These are phyloP conservation scores for Asterionellopsis glacialis DNA, from an alignment of 108 stramenopile species.

Conservation along the genomic window DNA sequence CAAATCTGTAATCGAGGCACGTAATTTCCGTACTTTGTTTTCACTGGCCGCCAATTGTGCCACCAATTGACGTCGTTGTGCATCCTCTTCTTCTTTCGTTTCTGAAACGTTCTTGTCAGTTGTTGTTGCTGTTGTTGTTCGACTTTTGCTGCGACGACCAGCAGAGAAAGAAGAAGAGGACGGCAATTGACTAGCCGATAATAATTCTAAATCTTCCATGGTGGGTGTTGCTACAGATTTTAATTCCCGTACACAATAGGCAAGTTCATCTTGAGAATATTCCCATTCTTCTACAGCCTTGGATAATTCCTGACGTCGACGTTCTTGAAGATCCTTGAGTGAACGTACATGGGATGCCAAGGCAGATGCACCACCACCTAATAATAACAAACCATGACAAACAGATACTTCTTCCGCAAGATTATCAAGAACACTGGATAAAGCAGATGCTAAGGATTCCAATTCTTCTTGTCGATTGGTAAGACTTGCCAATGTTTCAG, in stretches of 20 bases:
- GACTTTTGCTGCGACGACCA: too few species aligned
- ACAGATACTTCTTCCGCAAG: constrained; percentile 70
- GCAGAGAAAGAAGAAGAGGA: too few species aligned
- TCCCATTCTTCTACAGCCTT: constrained; percentile 37
- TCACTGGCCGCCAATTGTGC: constrained; percentile 45
- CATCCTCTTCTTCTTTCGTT: constrained; percentile 9
- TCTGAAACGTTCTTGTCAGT: background rate
- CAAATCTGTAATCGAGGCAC: constrained; percentile 65
- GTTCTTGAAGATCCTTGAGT: constrained; percentile 44
- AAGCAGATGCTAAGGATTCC: constrained; percentile 32
- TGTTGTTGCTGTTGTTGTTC: too few species aligned
- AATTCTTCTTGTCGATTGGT: constrained; percentile 48
- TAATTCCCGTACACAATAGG: constrained; percentile 22
- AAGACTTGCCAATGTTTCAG: constrained; percentile 21
- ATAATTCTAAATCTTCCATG: background rate
- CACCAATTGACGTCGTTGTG: constrained; percentile 22
- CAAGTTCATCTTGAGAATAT: constrained; percentile 58
- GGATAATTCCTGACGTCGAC: constrained; percentile 28
- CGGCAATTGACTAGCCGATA: background rate
- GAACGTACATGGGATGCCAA: constrained; percentile 64
- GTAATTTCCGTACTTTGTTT: constrained; percentile 53
- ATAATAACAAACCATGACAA: constrained; percentile 57
- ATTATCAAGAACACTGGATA: constrained; percentile 68
- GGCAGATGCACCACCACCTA: constrained; percentile 57
- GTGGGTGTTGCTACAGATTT: too few species aligned